Evolutionary conservation across 257 asterid genomes (phyloP), one percentile per base, ranked within the genome.

Genomic region (Echium plantagineum): DNA sequence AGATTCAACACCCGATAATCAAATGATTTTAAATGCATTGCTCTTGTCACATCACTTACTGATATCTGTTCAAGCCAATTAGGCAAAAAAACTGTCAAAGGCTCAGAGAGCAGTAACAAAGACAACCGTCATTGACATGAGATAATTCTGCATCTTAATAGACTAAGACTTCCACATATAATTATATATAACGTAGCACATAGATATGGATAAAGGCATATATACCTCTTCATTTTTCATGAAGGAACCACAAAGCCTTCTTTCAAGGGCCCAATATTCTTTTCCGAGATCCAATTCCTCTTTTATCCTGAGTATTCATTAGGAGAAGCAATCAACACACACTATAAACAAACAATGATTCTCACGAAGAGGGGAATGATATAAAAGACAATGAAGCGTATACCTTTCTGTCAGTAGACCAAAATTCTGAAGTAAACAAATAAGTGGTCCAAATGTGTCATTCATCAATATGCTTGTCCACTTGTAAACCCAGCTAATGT

Each of bases 231-330:
- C 52, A 73, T 82, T 80, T 66, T 77, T 77, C 65, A 58, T 72
- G 49, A 78, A 67, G 46, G 89, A 73, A 84, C 60, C 49, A 42
- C 97, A 93, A 31, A 93, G 80, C 75, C 83, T 89, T 75, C 97
- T 89, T 76, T 93, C 98, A 57, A 93, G 80, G 63, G 79, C 76
- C 97, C 97, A 93, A 72, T 93, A 93, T 66, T 91, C 90, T 70
- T 66, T 83, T 66, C 98, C 98, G 32, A 65, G 57, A 31, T 69
- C 78, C 57, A 88, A 77, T 80, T 93, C 98, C 71, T 78, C 85
- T 48, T n/a, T 62, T 62, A 89, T 80, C 83, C 98, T 93, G 72
- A 55, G 70, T 12, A 59, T 9, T 38, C 28, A 70, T 31, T 53
- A 16, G 31, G 26, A 68, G 18, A 22, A 55, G 56, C 52, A 15